phyloP scores from a whole-genome alignment of 345 rosid genomes.

The Nephelium lappaceum region DNA sequence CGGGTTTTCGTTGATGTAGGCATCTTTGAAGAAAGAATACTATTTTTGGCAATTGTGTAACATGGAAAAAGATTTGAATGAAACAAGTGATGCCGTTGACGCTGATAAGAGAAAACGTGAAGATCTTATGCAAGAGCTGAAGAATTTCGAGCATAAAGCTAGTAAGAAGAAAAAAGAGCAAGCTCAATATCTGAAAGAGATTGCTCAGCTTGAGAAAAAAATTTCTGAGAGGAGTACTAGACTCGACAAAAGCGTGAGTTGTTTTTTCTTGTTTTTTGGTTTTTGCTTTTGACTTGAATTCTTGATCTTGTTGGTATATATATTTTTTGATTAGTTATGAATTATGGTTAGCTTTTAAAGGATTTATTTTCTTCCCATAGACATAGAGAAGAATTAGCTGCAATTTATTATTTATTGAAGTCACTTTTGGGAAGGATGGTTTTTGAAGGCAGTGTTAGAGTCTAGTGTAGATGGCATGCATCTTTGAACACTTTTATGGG shows the following conservation, averaged over 20 bases:
- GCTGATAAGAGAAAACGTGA: constrained; percentile 61
- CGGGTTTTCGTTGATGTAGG: constrained; percentile 25
- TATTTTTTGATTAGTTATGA: not conserved
- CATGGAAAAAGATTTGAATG: constrained; percentile 69
- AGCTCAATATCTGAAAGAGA: constrained; percentile 77
- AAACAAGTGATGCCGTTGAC: constrained; percentile 62
- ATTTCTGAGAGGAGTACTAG: constrained; percentile 70
- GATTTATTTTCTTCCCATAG: not conserved
- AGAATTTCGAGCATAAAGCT: constrained; percentile 62
- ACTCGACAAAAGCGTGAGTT: constrained; percentile 77
- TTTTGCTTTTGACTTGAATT: not conserved
- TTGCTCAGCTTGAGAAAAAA: constrained; percentile 73
- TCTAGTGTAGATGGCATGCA: not conserved
- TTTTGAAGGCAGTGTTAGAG: not conserved
- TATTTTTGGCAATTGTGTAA: constrained; percentile 86
- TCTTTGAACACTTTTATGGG: not conserved
- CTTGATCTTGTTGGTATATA: not conserved
- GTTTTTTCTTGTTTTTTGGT: not conserved
- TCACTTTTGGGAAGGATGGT: constrained; percentile 2
- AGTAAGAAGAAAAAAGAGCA: constrained; percentile 72
- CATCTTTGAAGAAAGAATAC: too few relatives aligned
- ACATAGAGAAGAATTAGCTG: not conserved
- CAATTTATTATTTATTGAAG: not conserved
- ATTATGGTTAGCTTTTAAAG: not conserved
- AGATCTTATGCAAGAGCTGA: constrained; percentile 67